Conservation (phyloP, 331 rosid species). For the Rosa hybrid region DNA sequence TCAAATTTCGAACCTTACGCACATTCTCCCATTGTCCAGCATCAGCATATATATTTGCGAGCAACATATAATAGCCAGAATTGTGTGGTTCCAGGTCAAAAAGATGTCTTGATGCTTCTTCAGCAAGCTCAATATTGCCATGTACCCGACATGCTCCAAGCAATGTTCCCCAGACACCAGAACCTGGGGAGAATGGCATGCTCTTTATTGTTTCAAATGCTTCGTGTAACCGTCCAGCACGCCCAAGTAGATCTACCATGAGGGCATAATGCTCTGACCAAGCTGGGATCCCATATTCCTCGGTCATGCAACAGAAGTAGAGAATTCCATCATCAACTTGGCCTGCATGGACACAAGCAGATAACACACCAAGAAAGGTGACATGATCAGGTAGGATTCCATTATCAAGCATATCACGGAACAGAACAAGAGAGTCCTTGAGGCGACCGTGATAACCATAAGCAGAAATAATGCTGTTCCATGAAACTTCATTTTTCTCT, state of each 20-base stretch:
- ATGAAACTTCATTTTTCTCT: conserved; percentile 77
- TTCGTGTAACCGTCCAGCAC: conserved; percentile 66
- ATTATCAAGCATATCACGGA: conserved; percentile 59
- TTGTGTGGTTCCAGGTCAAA: conserved; percentile 70
- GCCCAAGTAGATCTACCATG: conserved; percentile 80
- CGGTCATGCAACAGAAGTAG: conserved; percentile 67
- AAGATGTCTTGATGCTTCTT: conserved; percentile 64
- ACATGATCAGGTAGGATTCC: conserved; percentile 77
- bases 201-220: conserved; percentile 68
- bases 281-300: conserved; percentile 57
- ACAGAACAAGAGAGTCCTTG: conserved; percentile 56
- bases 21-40: conserved; percentile 81
- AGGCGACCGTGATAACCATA: conserved; percentile 72
- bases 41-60: conserved; percentile 73
- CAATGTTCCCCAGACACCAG: conserved; percentile 90
- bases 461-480: conserved; percentile 88
- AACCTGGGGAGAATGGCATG: conserved; percentile 83
- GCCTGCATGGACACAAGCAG: conserved; percentile 91
- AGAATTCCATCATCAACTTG: conserved; percentile 58
- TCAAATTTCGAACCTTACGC: conserved; percentile 60
- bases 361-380: conserved; percentile 80
- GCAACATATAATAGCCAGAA: conserved; percentile 88
- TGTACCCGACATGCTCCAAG: conserved; percentile 89
- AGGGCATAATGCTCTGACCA: conserved; percentile 86
- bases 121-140: conserved; percentile 80